Base-by-base conservation (phyloP, 768 basidiomycete species). In the Phanerodontia chrysosporium region DNA sequence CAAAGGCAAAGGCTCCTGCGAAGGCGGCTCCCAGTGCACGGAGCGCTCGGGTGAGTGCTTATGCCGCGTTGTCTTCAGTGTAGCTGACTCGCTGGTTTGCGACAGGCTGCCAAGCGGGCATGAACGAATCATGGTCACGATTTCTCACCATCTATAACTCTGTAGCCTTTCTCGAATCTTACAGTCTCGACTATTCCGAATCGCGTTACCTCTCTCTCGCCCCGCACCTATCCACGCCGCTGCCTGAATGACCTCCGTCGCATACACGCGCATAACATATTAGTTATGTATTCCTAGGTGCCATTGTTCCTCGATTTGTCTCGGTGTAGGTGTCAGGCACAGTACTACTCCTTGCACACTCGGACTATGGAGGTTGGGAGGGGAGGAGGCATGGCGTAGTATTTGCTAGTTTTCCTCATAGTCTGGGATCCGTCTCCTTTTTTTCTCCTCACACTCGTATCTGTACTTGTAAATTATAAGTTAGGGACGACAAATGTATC, bases 31-130 rank as follows among this genome's bases (percentile, higher is more conserved):
- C 58, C 14, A 58, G 55, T 39, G 49, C 61, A 21, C 55, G 59
- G 30, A 60, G 53, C 22, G 58, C 55, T 30, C 49, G 52, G 62
- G 55, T 60, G 44, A 27, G 54, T 55, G 14, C 12, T 42, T 32
- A 16, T 24, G 24, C 30, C 10, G 27, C 16, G 10, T 45, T 25
- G 6, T 30, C 16, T 28, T 25, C 9, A 54, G 27, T 5, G 32
- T 14, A 2, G 21, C 39, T 42, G 12, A 29, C 42, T 52, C n/a
- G n/a, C 45, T 3, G 13, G 32, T 10, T 28, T 2, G 2, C 22
- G 1, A 6, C 51, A 61, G 62, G 58, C 58, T 25, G 58, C 62
- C 25, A 62, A 62, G 58, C 58, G 58, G 55, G 62, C 62, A 52
- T 62, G 49, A 62, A 32, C 29, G 35, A 29, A 24, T 39, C 36